Evolutionary conservation across 169 alveolate genomes (phyloP).

Genomic region (Theileria orientalis): DNA sequence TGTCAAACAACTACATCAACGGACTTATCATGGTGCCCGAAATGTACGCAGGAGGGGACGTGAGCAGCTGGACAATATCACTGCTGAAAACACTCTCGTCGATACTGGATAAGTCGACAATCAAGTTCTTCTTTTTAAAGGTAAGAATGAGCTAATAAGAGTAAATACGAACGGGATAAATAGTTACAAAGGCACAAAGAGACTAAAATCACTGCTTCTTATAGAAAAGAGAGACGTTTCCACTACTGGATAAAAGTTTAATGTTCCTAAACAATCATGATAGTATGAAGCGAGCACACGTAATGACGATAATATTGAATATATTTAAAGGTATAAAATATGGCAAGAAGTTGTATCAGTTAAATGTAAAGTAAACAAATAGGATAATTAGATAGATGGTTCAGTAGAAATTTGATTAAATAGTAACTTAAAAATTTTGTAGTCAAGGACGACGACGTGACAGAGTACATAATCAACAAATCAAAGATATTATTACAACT

Average conservation of each 20-base stretch:
- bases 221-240: conserved; percentile 49
- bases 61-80: conserved; percentile 66
- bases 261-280: conserved; percentile 51
- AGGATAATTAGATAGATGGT: no score
- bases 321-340: conserved; percentile 42
- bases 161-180: no score
- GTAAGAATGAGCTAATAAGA: conserved; percentile 5
- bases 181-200: no score
- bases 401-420: no score
- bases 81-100: conserved; percentile 54
- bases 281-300: conserved; percentile 65
- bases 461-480: conserved; percentile 22
- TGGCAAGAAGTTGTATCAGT: background rate
- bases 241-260: conserved; percentile 47
- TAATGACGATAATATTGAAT: conserved; percentile 49
- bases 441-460: conserved; percentile 60
- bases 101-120: conserved; percentile 42
- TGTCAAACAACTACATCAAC: conserved; percentile 60
- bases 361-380: no score
- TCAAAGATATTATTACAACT: conserved; percentile 42
- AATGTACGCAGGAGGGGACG: conserved; percentile 58
- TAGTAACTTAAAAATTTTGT: background rate
- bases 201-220: no score
- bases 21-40: conserved; percentile 38
- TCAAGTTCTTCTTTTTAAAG: conserved; percentile 55